A percentile compares a stretch with the other conserved stretches of the same genome.
These are phyloP conservation scores for Fagus sylvatica DNA, from an alignment of 306 rosid species.

Conservation along the genomic window DNA sequence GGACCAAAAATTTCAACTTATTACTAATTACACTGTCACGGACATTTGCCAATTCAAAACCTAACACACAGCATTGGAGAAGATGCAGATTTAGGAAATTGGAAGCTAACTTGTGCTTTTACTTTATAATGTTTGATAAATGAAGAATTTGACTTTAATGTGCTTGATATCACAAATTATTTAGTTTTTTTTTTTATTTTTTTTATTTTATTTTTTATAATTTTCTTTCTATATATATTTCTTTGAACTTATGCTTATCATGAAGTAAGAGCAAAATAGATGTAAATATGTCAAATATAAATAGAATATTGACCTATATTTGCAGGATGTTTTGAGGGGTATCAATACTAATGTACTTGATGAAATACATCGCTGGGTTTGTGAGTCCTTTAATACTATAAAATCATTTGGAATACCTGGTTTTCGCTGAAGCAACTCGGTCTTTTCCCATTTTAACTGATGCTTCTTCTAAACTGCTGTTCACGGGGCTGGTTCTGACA, in stretches of 20 bases:
- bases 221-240: too few relatives aligned
- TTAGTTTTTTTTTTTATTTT: neutral
- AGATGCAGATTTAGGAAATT: neutral
- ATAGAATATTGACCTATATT: neutral
- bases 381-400: slow-evolving; percentile 53
- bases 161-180: neutral
- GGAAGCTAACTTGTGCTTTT: too few relatives aligned
- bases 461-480: slow-evolving; percentile 48
- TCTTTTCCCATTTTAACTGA: slow-evolving; percentile 59
- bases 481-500: slow-evolving; percentile 66
- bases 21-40: too few relatives aligned
- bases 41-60: neutral
- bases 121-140: neutral
- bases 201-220: neutral
- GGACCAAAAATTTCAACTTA: too few relatives aligned
- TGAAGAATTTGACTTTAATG: neutral
- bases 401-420: slow-evolving; percentile 46
- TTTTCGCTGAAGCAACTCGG: slow-evolving; percentile 47
- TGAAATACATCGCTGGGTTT: slow-evolving; percentile 65
- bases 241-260: neutral
- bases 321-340: slow-evolving; percentile 67
- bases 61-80: neutral
- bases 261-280: neutral
- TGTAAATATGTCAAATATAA: neutral
- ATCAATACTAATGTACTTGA: slow-evolving; percentile 56